Evolutionary conservation across 352 stramenopile genomes (phyloP).

Genomic region (Pythium oligandrum): DNA sequence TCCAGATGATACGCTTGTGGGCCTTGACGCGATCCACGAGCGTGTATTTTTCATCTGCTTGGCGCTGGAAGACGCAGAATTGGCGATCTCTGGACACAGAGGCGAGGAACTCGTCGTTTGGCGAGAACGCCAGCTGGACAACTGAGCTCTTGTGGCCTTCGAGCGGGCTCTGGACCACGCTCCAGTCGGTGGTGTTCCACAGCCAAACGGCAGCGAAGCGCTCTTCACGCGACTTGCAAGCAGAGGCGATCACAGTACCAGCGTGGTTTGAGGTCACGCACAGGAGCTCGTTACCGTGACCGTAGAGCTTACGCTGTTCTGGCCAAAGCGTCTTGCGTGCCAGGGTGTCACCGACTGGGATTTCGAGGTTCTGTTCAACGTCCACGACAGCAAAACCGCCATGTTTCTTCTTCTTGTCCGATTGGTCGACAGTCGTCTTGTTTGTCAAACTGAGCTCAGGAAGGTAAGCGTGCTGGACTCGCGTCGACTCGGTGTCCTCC

Average conservation of each 20-base stretch:
- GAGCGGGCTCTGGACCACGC: slow-evolving; percentile 33
- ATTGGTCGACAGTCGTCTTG: slow-evolving; percentile 28
- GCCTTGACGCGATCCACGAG: slow-evolving; percentile 50
- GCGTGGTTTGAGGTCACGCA: slow-evolving; percentile 52
- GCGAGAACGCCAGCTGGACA: slow-evolving; percentile 70
- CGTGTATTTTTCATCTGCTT: slow-evolving; percentile 24
- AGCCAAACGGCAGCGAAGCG: slow-evolving; percentile 56
- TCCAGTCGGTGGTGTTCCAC: slow-evolving; percentile 60
- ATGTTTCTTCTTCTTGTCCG: slow-evolving; percentile 6
- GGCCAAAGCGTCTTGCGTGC: slow-evolving; percentile 70
- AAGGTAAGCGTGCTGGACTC: slow-evolving; percentile 57
- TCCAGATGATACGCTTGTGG: slow-evolving; percentile 81
- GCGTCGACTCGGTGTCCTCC: background rate
- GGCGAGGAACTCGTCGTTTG: slow-evolving; percentile 48
- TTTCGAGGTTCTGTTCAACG: slow-evolving; percentile 8
- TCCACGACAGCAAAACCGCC: slow-evolving; percentile 25
- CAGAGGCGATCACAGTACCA: slow-evolving; percentile 51
- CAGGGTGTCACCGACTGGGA: slow-evolving; percentile 62
- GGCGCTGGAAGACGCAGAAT: slow-evolving; percentile 54
- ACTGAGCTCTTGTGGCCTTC: slow-evolving; percentile 76
- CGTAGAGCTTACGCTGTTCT: slow-evolving; percentile 72
- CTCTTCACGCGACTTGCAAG: slow-evolving; percentile 76
- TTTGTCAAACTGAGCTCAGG: slow-evolving; percentile 77
- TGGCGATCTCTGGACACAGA: slow-evolving; percentile 75
- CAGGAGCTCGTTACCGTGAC: slow-evolving; percentile 75